phyloP scores from a whole-genome alignment of 2,329 filamentous ascomycete genomes.

The Xylariaceae sp. region DNA sequence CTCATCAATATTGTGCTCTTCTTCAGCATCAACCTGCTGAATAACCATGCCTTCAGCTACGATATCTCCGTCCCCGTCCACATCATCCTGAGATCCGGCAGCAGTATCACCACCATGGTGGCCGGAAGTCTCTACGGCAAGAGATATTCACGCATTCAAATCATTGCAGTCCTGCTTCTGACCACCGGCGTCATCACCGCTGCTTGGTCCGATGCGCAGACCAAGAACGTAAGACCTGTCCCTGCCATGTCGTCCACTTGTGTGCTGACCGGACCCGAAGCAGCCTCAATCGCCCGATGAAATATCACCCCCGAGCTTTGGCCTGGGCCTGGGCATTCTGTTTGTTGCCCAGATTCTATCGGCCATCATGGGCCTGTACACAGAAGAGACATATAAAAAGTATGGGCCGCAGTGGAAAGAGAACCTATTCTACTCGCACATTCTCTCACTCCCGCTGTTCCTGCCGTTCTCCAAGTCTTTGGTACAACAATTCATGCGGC shows the following conservation, averaged over 20 bases:
- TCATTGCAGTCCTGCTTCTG: slow-evolving; percentile 75
- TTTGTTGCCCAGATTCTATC: slow-evolving; percentile 86
- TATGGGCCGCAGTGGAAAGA: slow-evolving; percentile 93
- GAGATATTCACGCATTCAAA: slow-evolving; percentile 73
- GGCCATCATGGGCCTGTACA: slow-evolving; percentile 92
- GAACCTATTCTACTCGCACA: slow-evolving; percentile 88
- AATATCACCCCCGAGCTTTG: slow-evolving; percentile 40
- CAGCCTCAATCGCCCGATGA: slow-evolving; percentile 24
- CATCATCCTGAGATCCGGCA: slow-evolving; percentile 92
- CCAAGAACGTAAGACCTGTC: slow-evolving; percentile 54
- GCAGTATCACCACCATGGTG: slow-evolving; percentile 90
- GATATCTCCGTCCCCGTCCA: slow-evolving; percentile 94
- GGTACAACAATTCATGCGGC: slow-evolving; percentile 56
- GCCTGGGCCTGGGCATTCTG: slow-evolving; percentile 73
- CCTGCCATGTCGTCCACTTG: not conserved
- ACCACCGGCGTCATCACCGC: slow-evolving; percentile 83
- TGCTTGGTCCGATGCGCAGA: slow-evolving; percentile 82
- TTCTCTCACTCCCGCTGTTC: slow-evolving; percentile 73
- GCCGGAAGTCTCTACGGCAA: slow-evolving; percentile 88
- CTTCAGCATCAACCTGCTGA: slow-evolving; percentile 89
- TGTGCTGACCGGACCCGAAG: slow-evolving; percentile 27
- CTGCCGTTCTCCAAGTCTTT: slow-evolving; percentile 66
- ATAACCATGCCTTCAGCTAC: slow-evolving; percentile 97
- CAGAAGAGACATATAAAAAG: slow-evolving; percentile 79
- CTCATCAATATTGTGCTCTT: slow-evolving; percentile 84